Evolutionary conservation across 2,329 filamentous ascomycete genomes (phyloP).

Genomic region (Aspergillus nomiae): DNA sequence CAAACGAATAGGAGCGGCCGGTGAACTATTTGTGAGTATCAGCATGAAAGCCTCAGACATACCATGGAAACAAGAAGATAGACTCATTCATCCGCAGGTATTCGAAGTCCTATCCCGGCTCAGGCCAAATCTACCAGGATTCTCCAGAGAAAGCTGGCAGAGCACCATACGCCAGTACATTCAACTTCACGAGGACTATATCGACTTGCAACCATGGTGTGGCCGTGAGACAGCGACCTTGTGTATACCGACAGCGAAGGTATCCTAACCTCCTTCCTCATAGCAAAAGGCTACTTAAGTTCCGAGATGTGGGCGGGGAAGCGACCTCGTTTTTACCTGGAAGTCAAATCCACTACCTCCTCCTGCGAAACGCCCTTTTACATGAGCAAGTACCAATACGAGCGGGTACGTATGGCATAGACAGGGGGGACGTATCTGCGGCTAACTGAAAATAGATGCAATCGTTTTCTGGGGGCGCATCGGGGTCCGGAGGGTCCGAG

Average conservation of each 20-base stretch:
- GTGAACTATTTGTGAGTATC: slow-evolving; percentile 15
- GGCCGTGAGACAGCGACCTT: slow-evolving; percentile 51
- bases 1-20: slow-evolving; percentile 9
- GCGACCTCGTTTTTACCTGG: slow-evolving; percentile 49
- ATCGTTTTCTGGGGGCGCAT: not conserved
- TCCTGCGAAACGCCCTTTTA: slow-evolving; percentile 46
- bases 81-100: slow-evolving; percentile 4
- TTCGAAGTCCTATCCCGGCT: slow-evolving; percentile 12
- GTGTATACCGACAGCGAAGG: slow-evolving; percentile 38
- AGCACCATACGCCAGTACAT: slow-evolving; percentile 52
- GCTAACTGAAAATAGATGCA: slow-evolving; percentile 10
- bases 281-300: slow-evolving; percentile 12
- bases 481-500: not conserved
- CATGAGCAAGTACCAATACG: slow-evolving; percentile 51
- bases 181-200: slow-evolving; percentile 43
- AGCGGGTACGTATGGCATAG: slow-evolving; percentile 34
- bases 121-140: slow-evolving; percentile 25
- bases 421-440: not conserved
- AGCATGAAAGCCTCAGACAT: not conserved
- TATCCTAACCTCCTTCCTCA: slow-evolving; percentile 10
- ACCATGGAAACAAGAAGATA: not conserved
- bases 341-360: slow-evolving; percentile 54
- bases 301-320: slow-evolving; percentile 21
- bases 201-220: slow-evolving; percentile 42
- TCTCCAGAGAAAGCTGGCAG: slow-evolving; percentile 48